Evolutionary conservation across 257 asterid genomes (phyloP).

Genomic region (Solanum dulcamara): DNA sequence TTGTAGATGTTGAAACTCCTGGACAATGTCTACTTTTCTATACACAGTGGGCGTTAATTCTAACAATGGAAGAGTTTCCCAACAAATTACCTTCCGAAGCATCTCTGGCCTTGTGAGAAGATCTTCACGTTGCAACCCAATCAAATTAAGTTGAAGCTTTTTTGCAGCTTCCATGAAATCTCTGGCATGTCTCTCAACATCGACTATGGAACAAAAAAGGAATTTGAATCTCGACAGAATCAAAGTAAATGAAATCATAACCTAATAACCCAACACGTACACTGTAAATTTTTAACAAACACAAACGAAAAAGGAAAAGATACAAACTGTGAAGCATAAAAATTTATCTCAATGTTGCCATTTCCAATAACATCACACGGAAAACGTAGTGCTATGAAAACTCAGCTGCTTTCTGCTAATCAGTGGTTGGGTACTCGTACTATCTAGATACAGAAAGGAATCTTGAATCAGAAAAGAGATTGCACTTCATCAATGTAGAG

Average conservation of each 20-base stretch:
- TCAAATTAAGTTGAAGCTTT: conserved; percentile 75
- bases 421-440: background rate
- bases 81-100: conserved; percentile 48
- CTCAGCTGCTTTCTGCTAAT: no score
- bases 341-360: background rate
- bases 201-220: conserved; percentile 35
- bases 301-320: no score
- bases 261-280: no score
- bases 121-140: conserved; percentile 79
- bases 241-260: no score
- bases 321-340: background rate
- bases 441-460: background rate
- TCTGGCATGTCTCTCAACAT: conserved; percentile 92
- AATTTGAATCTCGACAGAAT: background rate
- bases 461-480: background rate
- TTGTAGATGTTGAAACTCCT: background rate
- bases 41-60: background rate
- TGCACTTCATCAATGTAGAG: background rate
- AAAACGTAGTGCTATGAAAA: background rate
- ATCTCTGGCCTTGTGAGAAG: conserved; percentile 60
- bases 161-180: conserved; percentile 97
- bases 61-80: background rate
- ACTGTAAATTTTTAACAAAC: no score
- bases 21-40: background rate
- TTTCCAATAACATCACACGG: background rate